Evolutionary conservation across 1,139 yeast genomes (phyloP), one percentile per base, ranked within the genome.

Genomic region (Yamadazyma triangularis): DNA sequence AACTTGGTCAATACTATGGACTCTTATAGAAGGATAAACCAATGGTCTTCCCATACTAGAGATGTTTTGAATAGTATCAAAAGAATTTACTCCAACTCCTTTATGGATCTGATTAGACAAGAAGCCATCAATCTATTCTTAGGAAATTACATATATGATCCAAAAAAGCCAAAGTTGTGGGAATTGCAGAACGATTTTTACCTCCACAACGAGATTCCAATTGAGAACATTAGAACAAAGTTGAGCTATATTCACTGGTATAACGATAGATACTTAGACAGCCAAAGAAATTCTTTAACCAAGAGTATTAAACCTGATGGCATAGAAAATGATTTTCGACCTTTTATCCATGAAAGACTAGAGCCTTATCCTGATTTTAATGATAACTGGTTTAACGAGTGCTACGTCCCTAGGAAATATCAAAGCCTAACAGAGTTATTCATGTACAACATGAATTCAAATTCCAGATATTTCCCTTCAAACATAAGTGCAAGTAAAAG

Each of bases 1-100:
- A 95, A 93, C 55, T 63, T 93, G 37, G 99, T 93, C 3, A 93
- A 93, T 48, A 93, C 99, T 0, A 85, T 93, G 86, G 97, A 91
- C 52, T 88, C 97, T 0, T 93, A 93, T 54, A 70, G 98, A 38
- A 81, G 94, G 49, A 88, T 91, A 38, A 93, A 93, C 50, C 96
- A 89, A 53, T 93, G 99, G 99, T 80, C 95, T 3, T 88, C 96
- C 2, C 97, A 93, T 53, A 88, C 98, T 0, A 70, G 98, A 44
- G 99, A 93, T 56, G 79, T 91, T 72, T 77, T 93, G 44, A 96
- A 93, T 49, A 86, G 95, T 49, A 84, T 93, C 36, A 83, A 91
- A 43, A 64, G 99, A 44, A 93, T 89, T 43, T 93, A 93, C 54
- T 85, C 95, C 38, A 93, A 93, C 53, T 88, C 97, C 0, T 93